These are phyloP conservation scores for Grosmannia huntii DNA, from an alignment of 2,329 filamentous ascomycete genomes.

Conservation along the genomic window DNA sequence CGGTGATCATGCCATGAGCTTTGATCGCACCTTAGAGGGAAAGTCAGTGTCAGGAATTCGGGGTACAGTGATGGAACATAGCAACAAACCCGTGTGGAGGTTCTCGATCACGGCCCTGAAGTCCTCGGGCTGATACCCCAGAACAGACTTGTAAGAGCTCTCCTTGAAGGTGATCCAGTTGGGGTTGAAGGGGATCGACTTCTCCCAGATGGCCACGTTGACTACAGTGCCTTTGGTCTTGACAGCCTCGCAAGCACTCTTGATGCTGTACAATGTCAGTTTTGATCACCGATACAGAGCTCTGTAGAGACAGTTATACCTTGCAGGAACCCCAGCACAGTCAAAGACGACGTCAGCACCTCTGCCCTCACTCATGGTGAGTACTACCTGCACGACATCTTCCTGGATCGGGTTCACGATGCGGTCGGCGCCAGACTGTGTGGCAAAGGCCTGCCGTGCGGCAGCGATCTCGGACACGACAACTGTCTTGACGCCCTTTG, in stretches of 20 bases:
- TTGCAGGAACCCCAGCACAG: conserved; percentile 11
- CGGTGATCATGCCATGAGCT: background rate
- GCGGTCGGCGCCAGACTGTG: conserved; percentile 41
- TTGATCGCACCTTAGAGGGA: background rate
- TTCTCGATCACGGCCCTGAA: conserved; percentile 2
- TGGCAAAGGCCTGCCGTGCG: conserved; percentile 41
- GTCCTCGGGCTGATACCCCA: conserved; percentile 1
- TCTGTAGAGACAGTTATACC: background rate
- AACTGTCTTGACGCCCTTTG: conserved; percentile 35
- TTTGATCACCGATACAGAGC: background rate
- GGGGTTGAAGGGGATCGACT: conserved; percentile 1
- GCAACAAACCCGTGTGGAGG: background rate
- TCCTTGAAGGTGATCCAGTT: conserved; percentile 2
- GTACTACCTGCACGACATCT: background rate
- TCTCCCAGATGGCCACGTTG: conserved; percentile 6
- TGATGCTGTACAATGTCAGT: background rate
- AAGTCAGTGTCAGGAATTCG: background rate
- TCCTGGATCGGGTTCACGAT: conserved; percentile 35
- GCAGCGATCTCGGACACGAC: conserved; percentile 43
- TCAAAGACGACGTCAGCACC: conserved; percentile 10
- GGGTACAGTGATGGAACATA: background rate
- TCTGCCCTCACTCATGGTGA: background rate
- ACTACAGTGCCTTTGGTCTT: conserved; percentile 2
- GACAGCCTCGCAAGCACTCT: conserved; percentile 1
- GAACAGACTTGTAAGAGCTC: conserved; percentile 1